Percentiles rank a stretch among this genome's conserved stretches.
Evolutionary conservation across 75 land plant species (phyloP).

Genomic region (Pinus taeda): DNA sequence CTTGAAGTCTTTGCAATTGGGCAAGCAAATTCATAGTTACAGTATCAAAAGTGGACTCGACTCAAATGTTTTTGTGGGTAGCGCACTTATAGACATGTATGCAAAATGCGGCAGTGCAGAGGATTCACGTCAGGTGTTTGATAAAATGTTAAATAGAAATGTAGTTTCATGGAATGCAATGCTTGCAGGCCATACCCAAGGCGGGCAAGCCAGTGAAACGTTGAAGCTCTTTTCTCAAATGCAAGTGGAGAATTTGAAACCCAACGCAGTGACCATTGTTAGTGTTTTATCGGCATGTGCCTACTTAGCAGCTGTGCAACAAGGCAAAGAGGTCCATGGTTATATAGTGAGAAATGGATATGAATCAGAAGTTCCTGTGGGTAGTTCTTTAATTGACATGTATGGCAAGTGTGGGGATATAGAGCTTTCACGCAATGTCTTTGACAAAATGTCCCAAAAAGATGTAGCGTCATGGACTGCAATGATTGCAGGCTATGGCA

Average conservation of each 20-base stretch:
- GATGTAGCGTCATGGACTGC: slow-evolving; percentile 16
- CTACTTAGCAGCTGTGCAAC: neutral
- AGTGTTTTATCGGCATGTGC: slow-evolving; percentile 17
- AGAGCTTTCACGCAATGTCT: neutral
- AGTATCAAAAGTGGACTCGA: slow-evolving; percentile 10
- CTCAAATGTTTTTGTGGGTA: neutral
- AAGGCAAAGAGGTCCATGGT: slow-evolving; percentile 13
- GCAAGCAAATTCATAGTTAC: slow-evolving; percentile 10
- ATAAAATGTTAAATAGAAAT: neutral
- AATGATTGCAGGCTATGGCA: slow-evolving; percentile 13
- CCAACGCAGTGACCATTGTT: slow-evolving; percentile 2
- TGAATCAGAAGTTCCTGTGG: neutral
- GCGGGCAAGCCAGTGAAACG: slow-evolving; percentile 6
- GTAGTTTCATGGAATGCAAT: slow-evolving; percentile 21
- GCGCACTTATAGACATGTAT: slow-evolving; percentile 14
- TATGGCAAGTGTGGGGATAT: slow-evolving; percentile 10
- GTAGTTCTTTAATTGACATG: slow-evolving; percentile 9
- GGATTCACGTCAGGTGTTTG: slow-evolving; percentile 6
- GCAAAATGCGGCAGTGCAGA: slow-evolving; percentile 14
- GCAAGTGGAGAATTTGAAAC: slow-evolving; percentile 3
- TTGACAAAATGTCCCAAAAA: neutral
- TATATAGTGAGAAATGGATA: slow-evolving; percentile 7
- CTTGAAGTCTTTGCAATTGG: slow-evolving; percentile 3
- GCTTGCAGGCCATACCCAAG: slow-evolving; percentile 12
- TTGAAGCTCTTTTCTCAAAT: slow-evolving; percentile 9